Evolutionary conservation across 805 yeast genomes (phyloP).

Genomic region (Scheffersomyces amazonensis): DNA sequence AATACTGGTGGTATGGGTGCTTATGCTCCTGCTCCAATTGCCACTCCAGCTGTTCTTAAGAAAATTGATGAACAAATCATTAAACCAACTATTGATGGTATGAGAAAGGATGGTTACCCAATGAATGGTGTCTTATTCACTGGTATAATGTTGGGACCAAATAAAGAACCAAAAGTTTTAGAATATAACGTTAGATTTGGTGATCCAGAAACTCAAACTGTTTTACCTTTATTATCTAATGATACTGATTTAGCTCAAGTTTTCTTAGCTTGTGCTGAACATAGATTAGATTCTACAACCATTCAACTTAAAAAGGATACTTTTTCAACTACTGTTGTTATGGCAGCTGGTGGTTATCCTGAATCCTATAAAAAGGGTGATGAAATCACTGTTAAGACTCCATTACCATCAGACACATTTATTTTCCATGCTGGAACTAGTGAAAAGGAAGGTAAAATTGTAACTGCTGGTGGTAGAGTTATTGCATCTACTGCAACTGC

Average conservation of each 20-base stretch:
- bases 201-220: slow-evolving; percentile 98
- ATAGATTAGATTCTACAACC: slow-evolving; percentile 80
- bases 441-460: slow-evolving; percentile 46
- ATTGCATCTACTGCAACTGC: slow-evolving; percentile 92
- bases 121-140: slow-evolving; percentile 95
- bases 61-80: slow-evolving; percentile 73
- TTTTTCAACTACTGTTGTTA: slow-evolving; percentile 87
- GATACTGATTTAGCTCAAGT: slow-evolving; percentile 92
- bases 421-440: slow-evolving; percentile 90
- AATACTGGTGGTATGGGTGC: slow-evolving; percentile 99
- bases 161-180: slow-evolving; percentile 84
- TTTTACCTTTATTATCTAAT: slow-evolving; percentile 76
- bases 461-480: slow-evolving; percentile 95
- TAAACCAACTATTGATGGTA: slow-evolving; percentile 90
- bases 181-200: slow-evolving; percentile 99
- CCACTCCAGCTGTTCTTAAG: slow-evolving; percentile 68
- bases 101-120: slow-evolving; percentile 94
- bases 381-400: slow-evolving; percentile 56
- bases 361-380: slow-evolving; percentile 84
- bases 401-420: slow-evolving; percentile 55
- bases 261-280: slow-evolving; percentile 91
- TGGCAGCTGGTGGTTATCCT: slow-evolving; percentile 98
- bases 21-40: slow-evolving; percentile 96
- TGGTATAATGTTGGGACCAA: slow-evolving; percentile 85
- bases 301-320: slow-evolving; percentile 51